Base-by-base conservation (phyloP, 169 alveolate genomes). In the Plasmodium billcollinsi region DNA sequence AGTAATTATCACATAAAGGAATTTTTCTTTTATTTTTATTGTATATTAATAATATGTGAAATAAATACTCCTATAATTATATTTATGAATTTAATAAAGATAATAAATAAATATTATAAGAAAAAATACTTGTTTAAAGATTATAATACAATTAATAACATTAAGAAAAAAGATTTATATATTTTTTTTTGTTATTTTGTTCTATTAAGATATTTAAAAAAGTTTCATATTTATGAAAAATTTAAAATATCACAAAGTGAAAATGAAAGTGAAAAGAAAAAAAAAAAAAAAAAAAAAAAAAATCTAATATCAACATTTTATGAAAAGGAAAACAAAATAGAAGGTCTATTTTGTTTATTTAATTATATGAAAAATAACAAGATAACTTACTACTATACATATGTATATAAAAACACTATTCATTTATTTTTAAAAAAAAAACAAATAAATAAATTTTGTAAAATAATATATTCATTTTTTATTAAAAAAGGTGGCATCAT, bases 11-110 rank as follows among this genome's bases (percentile, higher is more conserved):
- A 29, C 26, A 70, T 49, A 52, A 21, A 20, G 15, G 89, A 58
- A 14, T 24, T 49, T 14, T 7, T 52, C 26, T 43, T 67, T 5
- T 65, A 47, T 58, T 76, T 63, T 58, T 58, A 18, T 63, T 76
- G 26, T 70, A 26, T 76, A 14, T 12, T 76, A 70, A 58, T 21
- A 3, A 67, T 76, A 67, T 76, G 89, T 18, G 89, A 76, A 66
- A 26, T 76, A 20, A 67, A 43, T 56, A 76, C 76, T 3, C 89
- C 89, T 12, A 24, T 76, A 63, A 65, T 33, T 20, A 29, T 70
- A 20, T 70, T 66, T 15, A 63, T 76, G 66, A 65, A 49, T 20
- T 33, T 76, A 9, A 43, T 76, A 76, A 54, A 67, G 15, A 9
- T 54, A 49, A 56, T 65, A 50, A 76, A 49, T 49, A 58, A 43